Base-by-base conservation (phyloP, 2,329 filamentous ascomycete genomes). In the Sarocladium strictum region DNA sequence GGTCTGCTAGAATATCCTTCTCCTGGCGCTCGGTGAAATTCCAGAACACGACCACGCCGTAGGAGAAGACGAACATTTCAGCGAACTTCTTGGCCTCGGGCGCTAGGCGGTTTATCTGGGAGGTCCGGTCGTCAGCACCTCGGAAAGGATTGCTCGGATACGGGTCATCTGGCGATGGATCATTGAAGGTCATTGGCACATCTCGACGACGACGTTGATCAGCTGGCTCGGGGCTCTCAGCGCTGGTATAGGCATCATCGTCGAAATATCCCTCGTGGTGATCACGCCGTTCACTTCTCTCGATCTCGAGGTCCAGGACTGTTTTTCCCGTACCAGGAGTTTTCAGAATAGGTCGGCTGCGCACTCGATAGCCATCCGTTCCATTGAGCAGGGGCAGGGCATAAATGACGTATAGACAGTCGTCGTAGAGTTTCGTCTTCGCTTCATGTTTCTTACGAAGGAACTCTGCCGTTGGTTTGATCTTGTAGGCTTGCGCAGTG, bases 31-130 rank as follows among this genome's bases (percentile, higher is more conserved):
- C 92, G 11, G 90, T 93, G 63, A 99, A 97, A 69, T 99, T 99
- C 94, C 94, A 99, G 68, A 99, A 96, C 4, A 99, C 94, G 0
- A 94, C 93, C 1, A 99, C 93, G 19, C 94, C 94, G 65, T 99
- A 99, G 15, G 89, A 93, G 69, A 95, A 97, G 62, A 99, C 87
- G 67, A 96, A 97, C 83, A 97, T 90, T 72, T 99, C 94, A 40
- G 90, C 93, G 65, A 96, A 90, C 55, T 85, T 80, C 64, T 93
- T 85, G 33, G 86, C 83, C 65, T 90, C 84, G 5, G 87, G 81
- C 1, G 81, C 81, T 23, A 90, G 78, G 26, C 82, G 79, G 66
- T 81, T 77, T 59, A 79, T 72, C 23, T 81, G 72, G 64, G 78
- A 76, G 56, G 75, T 62, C 41, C 74, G 74, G 59, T 75, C 71